Conservation (phyloP, 2,329 filamentous ascomycete species). For the Parascedosporium putredinis region DNA sequence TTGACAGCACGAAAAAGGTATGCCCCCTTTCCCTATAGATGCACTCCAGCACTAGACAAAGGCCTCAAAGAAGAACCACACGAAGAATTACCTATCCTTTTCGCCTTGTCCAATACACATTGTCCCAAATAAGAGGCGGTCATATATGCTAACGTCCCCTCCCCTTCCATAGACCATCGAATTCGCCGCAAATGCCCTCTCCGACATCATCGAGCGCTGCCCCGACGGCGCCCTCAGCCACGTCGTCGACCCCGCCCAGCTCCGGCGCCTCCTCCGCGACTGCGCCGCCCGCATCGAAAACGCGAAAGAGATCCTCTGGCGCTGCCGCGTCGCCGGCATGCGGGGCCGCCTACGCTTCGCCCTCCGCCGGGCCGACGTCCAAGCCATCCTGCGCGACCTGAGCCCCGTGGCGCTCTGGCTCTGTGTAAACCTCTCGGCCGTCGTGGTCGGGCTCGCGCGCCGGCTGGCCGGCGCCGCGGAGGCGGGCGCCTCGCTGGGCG, state of each 20-base stretch:
- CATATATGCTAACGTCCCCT: too few relatives aligned
- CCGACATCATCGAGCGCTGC: background rate
- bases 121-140: too few relatives aligned
- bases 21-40: too few relatives aligned
- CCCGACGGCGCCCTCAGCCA: background rate
- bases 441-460: background rate
- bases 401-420: background rate
- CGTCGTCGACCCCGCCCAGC: background rate
- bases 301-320: background rate
- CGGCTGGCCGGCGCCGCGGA: background rate
- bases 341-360: background rate
- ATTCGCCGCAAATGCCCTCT: background rate
- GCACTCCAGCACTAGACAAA: too few relatives aligned
- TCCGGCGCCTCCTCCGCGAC: background rate
- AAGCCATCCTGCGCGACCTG: background rate
- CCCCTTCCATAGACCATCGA: background rate
- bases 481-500: background rate
- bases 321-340: background rate
- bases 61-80: too few relatives aligned
- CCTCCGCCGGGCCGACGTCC: background rate
- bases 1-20: slow-evolving; percentile 1
- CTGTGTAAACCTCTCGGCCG: background rate
- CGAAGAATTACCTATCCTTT: too few relatives aligned
- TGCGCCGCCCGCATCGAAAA: background rate
- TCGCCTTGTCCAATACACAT: too few relatives aligned